phyloP scores from a whole-genome alignment of 2,329 filamentous ascomycete species.

The Clathrospora elynae region DNA sequence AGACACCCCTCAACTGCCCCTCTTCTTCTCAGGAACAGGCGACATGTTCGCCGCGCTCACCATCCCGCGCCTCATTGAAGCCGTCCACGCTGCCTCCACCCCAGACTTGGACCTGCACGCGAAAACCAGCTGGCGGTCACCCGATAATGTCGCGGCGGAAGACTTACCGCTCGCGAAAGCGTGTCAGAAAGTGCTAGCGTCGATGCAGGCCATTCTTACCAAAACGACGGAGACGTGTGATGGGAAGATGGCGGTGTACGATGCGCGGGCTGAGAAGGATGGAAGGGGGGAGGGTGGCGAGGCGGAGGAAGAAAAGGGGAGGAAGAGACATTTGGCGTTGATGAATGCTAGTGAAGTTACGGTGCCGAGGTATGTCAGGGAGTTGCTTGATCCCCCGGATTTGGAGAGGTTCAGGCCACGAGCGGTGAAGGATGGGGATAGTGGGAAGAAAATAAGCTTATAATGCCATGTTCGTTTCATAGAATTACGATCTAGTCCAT shows the following conservation, averaged over 20 bases:
- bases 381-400: slow-evolving; percentile 71
- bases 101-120: slow-evolving; percentile 53
- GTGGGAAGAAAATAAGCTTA: too few species aligned
- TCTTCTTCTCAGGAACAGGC: slow-evolving; percentile 94
- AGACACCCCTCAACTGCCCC: slow-evolving; percentile 82
- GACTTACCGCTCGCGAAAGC: slow-evolving; percentile 84
- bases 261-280: slow-evolving; percentile 55
- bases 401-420: slow-evolving; percentile 64
- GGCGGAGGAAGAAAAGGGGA: slow-evolving; percentile 55
- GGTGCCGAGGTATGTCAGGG: slow-evolving; percentile 74
- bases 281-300: slow-evolving; percentile 51
- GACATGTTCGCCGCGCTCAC: slow-evolving; percentile 98
- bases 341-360: slow-evolving; percentile 89
- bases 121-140: slow-evolving; percentile 73
- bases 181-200: slow-evolving; percentile 83
- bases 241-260: slow-evolving; percentile 61
- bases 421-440: slow-evolving; percentile 34
- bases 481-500: too few species aligned
- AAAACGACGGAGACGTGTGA: slow-evolving; percentile 70
- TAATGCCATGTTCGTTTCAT: too few species aligned
- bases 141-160: slow-evolving; percentile 69
- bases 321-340: slow-evolving; percentile 67
- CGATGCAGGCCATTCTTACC: slow-evolving; percentile 84
- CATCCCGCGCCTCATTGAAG: slow-evolving; percentile 85
- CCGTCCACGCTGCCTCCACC: slow-evolving; percentile 59